phyloP scores from a whole-genome alignment of 352 stramenopile species.

The Globisporangium yorkense region DNA sequence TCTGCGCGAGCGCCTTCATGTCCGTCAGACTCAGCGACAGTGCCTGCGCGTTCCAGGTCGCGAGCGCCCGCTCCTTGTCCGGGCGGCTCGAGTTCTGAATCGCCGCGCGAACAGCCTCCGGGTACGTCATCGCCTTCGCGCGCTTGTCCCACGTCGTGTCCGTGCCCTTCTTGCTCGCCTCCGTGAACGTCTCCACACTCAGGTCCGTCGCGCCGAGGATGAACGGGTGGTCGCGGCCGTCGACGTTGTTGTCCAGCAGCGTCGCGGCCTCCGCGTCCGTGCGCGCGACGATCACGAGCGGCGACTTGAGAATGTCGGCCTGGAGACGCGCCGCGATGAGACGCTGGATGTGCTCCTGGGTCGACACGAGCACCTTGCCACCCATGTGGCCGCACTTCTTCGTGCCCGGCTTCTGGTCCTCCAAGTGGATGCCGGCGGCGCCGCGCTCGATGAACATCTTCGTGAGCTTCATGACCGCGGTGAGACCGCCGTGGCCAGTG shows the following conservation, averaged over 20 bases:
- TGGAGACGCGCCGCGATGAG: conserved; percentile 95
- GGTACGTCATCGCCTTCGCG: conserved; percentile 94
- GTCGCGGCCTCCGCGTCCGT: conserved; percentile 97
- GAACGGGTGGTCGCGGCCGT: conserved; percentile 96
- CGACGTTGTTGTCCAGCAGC: conserved; percentile 97
- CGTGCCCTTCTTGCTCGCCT: conserved; percentile 65
- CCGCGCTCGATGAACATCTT: conserved; percentile 98
- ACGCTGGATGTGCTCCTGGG: conserved; percentile 96
- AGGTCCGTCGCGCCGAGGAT: conserved; percentile 94
- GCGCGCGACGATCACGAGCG: conserved; percentile 94
- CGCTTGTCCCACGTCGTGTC: conserved; percentile 88
- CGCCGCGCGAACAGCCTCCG: conserved; percentile 88
- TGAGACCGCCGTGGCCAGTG: conserved; percentile 95
- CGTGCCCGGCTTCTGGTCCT: conserved; percentile 98
- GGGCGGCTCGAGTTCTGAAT: conserved; percentile 55
- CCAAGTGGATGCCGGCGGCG: conserved; percentile 97
- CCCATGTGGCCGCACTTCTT: conserved; percentile 99
- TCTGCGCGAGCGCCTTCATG: conserved; percentile 71
- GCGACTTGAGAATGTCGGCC: conserved; percentile 93
- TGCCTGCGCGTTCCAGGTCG: conserved; percentile 79
- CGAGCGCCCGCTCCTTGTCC: conserved; percentile 54
- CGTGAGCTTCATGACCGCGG: conserved; percentile 97
- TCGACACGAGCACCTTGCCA: conserved; percentile 96
- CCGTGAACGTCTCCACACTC: conserved; percentile 79
- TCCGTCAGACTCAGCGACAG: conserved; percentile 70